These are phyloP conservation scores for Chlamydomonas reinhardtii DNA, from an alignment of 163 green algal genomes.

Conservation along the genomic window DNA sequence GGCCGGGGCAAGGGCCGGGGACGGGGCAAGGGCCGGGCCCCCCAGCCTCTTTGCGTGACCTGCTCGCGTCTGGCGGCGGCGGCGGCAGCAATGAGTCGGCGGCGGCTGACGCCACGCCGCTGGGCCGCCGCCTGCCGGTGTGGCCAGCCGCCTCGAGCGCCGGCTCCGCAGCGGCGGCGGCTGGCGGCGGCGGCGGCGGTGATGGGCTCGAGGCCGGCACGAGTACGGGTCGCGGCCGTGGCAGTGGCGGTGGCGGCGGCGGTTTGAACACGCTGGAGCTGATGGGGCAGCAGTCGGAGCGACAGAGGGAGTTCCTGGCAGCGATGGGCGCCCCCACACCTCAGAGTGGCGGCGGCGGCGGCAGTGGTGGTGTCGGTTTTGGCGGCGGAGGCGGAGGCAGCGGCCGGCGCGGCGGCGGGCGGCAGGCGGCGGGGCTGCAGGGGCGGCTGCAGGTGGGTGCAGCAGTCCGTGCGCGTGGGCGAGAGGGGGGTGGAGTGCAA, in stretches of 20 bases:
- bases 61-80: too few relatives aligned
- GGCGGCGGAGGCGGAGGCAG: neutral
- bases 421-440: slow-evolving; percentile 9
- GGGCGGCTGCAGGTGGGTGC: slow-evolving; percentile 33
- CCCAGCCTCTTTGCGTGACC: too few relatives aligned
- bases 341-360: neutral
- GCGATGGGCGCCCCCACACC: neutral
- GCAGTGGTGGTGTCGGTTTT: too few relatives aligned
- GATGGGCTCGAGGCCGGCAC: too few relatives aligned
- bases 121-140: neutral
- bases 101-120: neutral
- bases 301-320: slow-evolving; percentile 32
- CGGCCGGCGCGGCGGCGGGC: neutral
- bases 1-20: too few relatives aligned
- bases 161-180: too few relatives aligned
- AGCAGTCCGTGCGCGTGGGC: too few relatives aligned
- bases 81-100: too few relatives aligned
- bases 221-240: too few relatives aligned
- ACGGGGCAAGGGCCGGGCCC: too few relatives aligned
- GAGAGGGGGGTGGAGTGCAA: too few relatives aligned
- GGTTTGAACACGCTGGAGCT: slow-evolving; percentile 12
- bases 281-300: slow-evolving; percentile 11
- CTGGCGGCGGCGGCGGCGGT: too few relatives aligned
- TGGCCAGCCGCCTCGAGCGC: neutral
- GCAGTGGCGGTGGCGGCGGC: neutral